Conservation (phyloP, 768 basidiomycete genomes). For the Porpolomopsis calyptriformis region DNA sequence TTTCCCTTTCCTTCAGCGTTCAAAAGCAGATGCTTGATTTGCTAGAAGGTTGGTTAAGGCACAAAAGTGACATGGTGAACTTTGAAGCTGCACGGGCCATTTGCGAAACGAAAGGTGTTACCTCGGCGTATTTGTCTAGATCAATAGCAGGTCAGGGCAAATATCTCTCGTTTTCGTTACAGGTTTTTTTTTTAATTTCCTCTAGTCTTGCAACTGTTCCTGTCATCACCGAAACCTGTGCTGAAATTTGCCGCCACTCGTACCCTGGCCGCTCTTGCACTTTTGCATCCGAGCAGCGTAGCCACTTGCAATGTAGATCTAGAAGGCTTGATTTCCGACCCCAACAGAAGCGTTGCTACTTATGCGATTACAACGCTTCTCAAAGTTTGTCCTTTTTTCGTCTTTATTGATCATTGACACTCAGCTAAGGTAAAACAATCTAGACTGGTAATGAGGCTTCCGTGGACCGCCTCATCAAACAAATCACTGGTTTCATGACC, state of each 20-base stretch:
- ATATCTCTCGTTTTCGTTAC: constrained; percentile 2
- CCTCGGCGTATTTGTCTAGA: constrained; percentile 66
- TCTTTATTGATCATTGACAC: background rate
- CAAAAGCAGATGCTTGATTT: constrained; percentile 90
- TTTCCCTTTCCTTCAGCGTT: constrained; percentile 39
- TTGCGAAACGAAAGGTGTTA: constrained; percentile 88
- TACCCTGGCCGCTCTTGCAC: constrained; percentile 81
- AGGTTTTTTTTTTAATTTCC: constrained; percentile 4
- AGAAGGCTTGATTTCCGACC: constrained; percentile 91
- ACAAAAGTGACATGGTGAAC: constrained; percentile 99
- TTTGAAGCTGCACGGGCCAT: constrained; percentile 96
- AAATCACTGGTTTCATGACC: constrained; percentile 97
- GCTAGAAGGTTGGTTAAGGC: constrained; percentile 88
- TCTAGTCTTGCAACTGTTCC: constrained; percentile 85
- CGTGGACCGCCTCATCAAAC: constrained; percentile 97
- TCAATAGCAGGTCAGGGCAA: constrained; percentile 72
- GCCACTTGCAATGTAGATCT: constrained; percentile 92
- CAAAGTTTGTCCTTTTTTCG: constrained; percentile 45
- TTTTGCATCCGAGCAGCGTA: constrained; percentile 78
- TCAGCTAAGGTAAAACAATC: constrained; percentile 6
- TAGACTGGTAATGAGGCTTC: constrained; percentile 98
- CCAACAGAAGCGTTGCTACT: constrained; percentile 92
- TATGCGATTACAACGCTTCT: constrained; percentile 97
- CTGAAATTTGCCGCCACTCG: constrained; percentile 97
- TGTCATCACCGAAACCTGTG: constrained; percentile 89